Evolutionary conservation across 805 yeast genomes (phyloP), one percentile per base, ranked within the genome.

Genomic region (Zygoascus flipseniorum): DNA sequence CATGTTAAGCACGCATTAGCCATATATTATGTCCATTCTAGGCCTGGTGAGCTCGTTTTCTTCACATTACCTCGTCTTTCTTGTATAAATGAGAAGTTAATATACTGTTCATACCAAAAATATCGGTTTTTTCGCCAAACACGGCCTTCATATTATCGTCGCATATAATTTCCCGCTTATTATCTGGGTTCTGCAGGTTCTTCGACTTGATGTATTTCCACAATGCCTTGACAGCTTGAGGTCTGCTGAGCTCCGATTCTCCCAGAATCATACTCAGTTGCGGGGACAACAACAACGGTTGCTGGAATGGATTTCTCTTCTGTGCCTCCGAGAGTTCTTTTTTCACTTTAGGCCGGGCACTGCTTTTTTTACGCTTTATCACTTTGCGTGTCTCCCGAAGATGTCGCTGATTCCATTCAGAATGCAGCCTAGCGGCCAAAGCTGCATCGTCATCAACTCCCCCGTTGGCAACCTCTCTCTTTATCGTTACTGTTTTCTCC

Each of bases 201-300:
- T 84, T 64, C 10, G 65, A 77, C 60, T 81, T 83, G 53, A 88
- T 85, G 65, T 88, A 80, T 13, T 73, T 76, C 95, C 95, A 86
- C 5, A 86, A 65, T 47, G 67, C 67, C 56, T 84, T 84, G 9
- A 85, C 89, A 16, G 85, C 82, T 63, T 83, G 83, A 0, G 92
- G 82, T 59, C 95, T 70, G 2, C 90, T 75, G 44, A 80, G 62
- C 52, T 73, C 74, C 1, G 64, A 53, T 18, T 61, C 70, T 1
- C 77, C 79, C 8, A 86, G 63, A 14, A 87, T 65, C 2, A 64
- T 72, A 49, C 74, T 72, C 32, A 87, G 71, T 41, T 75, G 76
- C 1, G 76, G 72, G 31, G 85, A 79, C 23, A 85, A 65, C 9
- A 66, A 65, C 66, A 75, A 64, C 18, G 77, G 79, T 41, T 72